Base-by-base conservation (phyloP, 768 basidiomycete species). In the Kwoniella mangroviensis region DNA sequence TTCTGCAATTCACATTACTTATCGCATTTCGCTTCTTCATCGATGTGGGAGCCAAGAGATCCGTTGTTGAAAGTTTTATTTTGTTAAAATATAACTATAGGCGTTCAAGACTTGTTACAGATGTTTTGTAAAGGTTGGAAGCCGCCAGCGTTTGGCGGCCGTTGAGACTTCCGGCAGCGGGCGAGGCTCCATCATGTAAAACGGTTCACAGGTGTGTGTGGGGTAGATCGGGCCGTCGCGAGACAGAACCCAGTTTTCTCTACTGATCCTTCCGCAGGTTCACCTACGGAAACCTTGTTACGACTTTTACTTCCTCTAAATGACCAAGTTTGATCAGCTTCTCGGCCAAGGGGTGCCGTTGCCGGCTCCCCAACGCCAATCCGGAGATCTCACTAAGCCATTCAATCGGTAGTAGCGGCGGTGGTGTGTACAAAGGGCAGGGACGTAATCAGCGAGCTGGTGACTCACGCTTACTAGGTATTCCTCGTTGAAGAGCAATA, bases 401-500 rank as follows among this genome's bases (percentile, higher is more conserved):
- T 90, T 91, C 90, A 90, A 91, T 91, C n/a, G 88, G 90, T 91
- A 90, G 89, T 91, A 90, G 90, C 88, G 89, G 90, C 89, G n/a
- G n/a, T n/a, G n/a, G n/a, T 90, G 90, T 90, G 89, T 90, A 90
- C 89, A 90, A 90, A 90, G 90, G 89, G 90, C 90, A 90, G 90
- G 89, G 89, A 90, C 89, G 88, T 90, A 90, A 90, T 91, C 90
- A 89, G 89, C 87, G 86, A 90, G 90, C 89, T 91, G 89, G 90
- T 90, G 89, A 91, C 89, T 90, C n/a, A 87, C n/a, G n/a, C 87
- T 90, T 91, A 90, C 90, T 90, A 90, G 89, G 89, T 87, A 91
- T 90, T 90, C 90, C 89, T 90, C 88, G 89, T 90, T 91, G 89
- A 91, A 90, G 90, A 90, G 89, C 90, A 88, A 91, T 90, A 91